Base-by-base conservation (phyloP, 1,284 basidiomycete genomes). In the Vanrija sp. region DNA sequence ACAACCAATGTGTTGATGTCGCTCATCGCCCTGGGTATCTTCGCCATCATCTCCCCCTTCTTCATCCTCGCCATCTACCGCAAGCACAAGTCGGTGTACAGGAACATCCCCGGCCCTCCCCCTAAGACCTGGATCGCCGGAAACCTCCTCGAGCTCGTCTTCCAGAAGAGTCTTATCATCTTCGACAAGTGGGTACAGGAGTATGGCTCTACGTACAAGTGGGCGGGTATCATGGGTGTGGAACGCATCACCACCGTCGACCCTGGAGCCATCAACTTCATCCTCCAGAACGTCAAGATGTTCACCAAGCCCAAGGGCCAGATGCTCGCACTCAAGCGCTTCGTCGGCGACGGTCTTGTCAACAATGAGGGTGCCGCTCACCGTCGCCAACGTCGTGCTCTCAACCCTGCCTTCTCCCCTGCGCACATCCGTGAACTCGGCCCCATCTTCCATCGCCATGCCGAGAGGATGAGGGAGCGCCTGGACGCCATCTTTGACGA, bases 241-340 rank as follows among this genome's bases (percentile, higher is more conserved):
- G 12, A 54, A 5, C 74, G 84, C n/a, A 76, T 87, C 48, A 76
- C 84, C 72, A 83, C 83, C 23, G 81, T 80, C 34, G 85, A 87
- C 69, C 81, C 82, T 0, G 72, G 78, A 29, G 85, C 85, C 0
- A 70, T 87, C 18, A 78, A 81, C 6, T 80, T 86, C 56, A 82
- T 88, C 51, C 79, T 87, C 51, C 77, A 78, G n/a, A 79, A 80
- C 51, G 78, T 82, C 3, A 34, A 34, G 10, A 6, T 81, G 29
- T 87, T 83, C 66, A 84, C 84, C 10, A 87, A 86, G 66, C 84
- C 86, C 0, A 80, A 83, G 46, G 83, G 84, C 56, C 78, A 86
- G 4, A 74, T 82, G 23, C 34, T 84, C 43, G 79, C 77, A 49
- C 73, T 88, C 42, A 82, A 58, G 4, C 60, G 65, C 43, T 66